These are phyloP conservation scores for Erucastrum elatum DNA, from an alignment of 345 rosid genomes.

Conservation along the genomic window DNA sequence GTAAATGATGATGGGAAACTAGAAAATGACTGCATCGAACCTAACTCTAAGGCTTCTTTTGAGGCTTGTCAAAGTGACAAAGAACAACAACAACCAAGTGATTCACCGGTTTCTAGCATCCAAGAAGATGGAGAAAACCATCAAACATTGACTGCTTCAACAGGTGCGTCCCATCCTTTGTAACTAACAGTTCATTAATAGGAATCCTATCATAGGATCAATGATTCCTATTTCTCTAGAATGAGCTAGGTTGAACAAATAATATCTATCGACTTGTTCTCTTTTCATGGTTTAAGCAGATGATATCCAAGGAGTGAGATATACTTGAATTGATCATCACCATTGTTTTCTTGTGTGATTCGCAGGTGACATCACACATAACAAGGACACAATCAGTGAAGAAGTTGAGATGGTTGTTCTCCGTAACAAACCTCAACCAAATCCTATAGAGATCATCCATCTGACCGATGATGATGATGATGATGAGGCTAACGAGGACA, in stretches of 20 bases:
- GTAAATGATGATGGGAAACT: conserved; percentile 35
- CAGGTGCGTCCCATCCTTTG: conserved; percentile 34
- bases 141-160: conserved; percentile 30
- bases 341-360: too few relatives aligned
- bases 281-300: too few relatives aligned
- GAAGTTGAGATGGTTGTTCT: not conserved
- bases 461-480: conserved; percentile 47
- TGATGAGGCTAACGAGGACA: not conserved
- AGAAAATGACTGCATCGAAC: conserved; percentile 5
- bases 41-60: not conserved
- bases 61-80: conserved; percentile 13
- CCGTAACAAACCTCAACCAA: conserved; percentile 13
- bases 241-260: too few relatives aligned
- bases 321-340: too few relatives aligned
- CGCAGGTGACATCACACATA: not conserved
- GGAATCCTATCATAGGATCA: not conserved
- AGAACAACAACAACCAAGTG: conserved; percentile 6
- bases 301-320: too few relatives aligned
- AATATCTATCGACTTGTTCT: too few relatives aligned
- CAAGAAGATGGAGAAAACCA: conserved; percentile 17
- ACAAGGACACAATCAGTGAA: not conserved
- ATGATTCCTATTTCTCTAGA: too few relatives aligned
- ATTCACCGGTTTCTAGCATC: conserved; percentile 6
- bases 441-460: conserved; percentile 43
- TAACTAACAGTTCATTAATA: not conserved